Conservation (phyloP, 805 yeast genomes). For the Kodamaea neixiangensis region DNA sequence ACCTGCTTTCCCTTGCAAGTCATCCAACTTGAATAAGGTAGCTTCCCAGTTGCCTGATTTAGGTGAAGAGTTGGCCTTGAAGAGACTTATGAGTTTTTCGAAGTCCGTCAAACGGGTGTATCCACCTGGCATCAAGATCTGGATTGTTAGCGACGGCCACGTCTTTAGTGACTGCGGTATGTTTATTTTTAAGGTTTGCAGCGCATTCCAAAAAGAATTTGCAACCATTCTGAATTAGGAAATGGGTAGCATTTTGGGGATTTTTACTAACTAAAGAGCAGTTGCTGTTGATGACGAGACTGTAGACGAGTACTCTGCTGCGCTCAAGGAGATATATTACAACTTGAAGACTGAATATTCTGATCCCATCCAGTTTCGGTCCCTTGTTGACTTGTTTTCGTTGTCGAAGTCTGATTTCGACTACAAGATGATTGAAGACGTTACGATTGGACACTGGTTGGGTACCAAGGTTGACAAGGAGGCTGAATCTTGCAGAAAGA, state of each 20-base stretch:
- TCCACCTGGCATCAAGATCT: slow-evolving; percentile 55
- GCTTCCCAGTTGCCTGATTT: slow-evolving; percentile 51
- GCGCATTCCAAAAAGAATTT: not conserved
- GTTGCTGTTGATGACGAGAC: slow-evolving; percentile 59
- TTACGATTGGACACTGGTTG: slow-evolving; percentile 32
- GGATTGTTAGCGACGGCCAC: slow-evolving; percentile 65
- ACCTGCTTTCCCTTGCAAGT: slow-evolving; percentile 68
- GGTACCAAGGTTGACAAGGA: slow-evolving; percentile 33
- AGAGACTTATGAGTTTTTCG: slow-evolving; percentile 33
- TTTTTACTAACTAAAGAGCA: slow-evolving; percentile 16
- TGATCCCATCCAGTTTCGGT: slow-evolving; percentile 31
- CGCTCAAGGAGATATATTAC: slow-evolving; percentile 46
- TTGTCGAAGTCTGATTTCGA: slow-evolving; percentile 19
- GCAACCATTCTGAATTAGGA: slow-evolving; percentile 7
- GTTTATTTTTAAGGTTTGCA: slow-evolving; percentile 7
- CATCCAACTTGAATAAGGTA: slow-evolving; percentile 58
- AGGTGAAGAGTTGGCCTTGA: slow-evolving; percentile 45
- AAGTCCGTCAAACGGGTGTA: slow-evolving; percentile 36
- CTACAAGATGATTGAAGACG: slow-evolving; percentile 18
- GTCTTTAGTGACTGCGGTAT: slow-evolving; percentile 58
- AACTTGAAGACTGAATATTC: slow-evolving; percentile 32
- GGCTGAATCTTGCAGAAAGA: slow-evolving; percentile 38
- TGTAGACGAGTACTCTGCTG: slow-evolving; percentile 49
- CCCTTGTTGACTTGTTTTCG: slow-evolving; percentile 38
- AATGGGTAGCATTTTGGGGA: not conserved